These are phyloP conservation scores for Psilocybe mexicana DNA, from an alignment of 1,284 basidiomycete genomes.

Conservation along the genomic window DNA sequence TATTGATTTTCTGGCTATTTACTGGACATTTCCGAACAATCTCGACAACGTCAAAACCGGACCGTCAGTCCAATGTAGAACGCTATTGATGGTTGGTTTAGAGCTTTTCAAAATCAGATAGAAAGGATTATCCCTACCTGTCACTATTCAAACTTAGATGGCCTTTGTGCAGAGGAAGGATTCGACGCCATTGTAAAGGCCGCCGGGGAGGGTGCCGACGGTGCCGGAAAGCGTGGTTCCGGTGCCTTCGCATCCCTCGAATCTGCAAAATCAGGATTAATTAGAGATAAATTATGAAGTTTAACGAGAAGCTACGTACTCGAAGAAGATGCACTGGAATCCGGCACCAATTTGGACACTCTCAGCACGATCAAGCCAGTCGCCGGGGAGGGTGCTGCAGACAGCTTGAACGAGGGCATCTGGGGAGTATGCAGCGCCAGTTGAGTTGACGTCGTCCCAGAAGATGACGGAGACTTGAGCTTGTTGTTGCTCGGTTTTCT, in stretches of 20 bases:
- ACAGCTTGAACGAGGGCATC: not conserved
- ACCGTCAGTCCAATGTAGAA: no score
- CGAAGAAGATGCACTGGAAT: not conserved
- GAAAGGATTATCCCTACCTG: no score
- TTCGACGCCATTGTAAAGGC: constrained; percentile 1
- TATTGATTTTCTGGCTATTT: no score
- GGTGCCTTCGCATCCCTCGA: not conserved
- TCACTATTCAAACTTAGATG: not conserved
- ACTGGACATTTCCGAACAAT: no score
- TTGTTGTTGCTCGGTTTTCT: not conserved
- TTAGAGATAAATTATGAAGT: not conserved
- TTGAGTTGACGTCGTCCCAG: not conserved
- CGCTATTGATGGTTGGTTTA: no score
- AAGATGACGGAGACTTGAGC: constrained; percentile 1
- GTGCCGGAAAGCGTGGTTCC: not conserved
- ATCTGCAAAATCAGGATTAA: not conserved
- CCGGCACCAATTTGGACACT: not conserved
- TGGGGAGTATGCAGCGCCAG: not conserved
- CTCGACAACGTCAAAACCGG: no score
- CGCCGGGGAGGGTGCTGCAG: not conserved
- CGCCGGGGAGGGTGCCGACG: not conserved
- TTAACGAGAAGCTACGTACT: not conserved
- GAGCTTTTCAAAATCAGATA: no score
- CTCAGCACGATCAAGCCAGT: constrained; percentile 1
- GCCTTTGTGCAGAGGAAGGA: constrained; percentile 1